phyloP scores from a whole-genome alignment of 2,329 filamentous ascomycete species.

The Aspergillus sp. region DNA sequence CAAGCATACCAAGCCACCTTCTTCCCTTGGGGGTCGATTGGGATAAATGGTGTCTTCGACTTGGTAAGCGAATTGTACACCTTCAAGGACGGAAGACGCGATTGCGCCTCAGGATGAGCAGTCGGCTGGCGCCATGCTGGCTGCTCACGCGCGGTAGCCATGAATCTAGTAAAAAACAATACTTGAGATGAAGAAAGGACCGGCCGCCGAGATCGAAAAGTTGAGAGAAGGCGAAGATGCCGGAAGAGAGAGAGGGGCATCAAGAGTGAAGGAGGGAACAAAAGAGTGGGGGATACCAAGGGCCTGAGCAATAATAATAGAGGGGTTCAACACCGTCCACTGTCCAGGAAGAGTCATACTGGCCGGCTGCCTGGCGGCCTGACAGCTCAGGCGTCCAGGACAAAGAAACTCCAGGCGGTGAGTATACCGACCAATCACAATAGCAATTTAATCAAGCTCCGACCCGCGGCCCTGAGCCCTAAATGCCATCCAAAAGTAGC shows the following conservation, averaged over 20 bases:
- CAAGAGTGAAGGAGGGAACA: slow-evolving; percentile 17
- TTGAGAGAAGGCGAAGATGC: slow-evolving; percentile 14
- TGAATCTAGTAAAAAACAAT: slow-evolving; percentile 23
- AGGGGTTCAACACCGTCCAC: slow-evolving; percentile 7
- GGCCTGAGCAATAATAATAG: slow-evolving; percentile 13
- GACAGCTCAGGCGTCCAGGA: not conserved
- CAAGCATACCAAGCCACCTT: slow-evolving; percentile 86
- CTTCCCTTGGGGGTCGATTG: slow-evolving; percentile 64
- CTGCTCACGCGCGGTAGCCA: slow-evolving; percentile 41
- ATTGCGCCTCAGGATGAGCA: slow-evolving; percentile 29
- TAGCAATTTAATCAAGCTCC: not conserved
- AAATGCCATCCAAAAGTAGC: not conserved
- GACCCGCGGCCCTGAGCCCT: slow-evolving; percentile 14
- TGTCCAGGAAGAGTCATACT: not conserved
- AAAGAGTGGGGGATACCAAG: slow-evolving; percentile 14
- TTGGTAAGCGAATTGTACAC: slow-evolving; percentile 80
- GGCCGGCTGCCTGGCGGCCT: slow-evolving; percentile 6
- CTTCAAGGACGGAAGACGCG: slow-evolving; percentile 58
- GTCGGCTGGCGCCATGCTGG: slow-evolving; percentile 46
- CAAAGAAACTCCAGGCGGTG: not conserved
- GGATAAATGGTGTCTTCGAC: slow-evolving; percentile 71
- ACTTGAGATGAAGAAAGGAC: slow-evolving; percentile 9
- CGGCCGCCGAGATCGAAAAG: slow-evolving; percentile 7
- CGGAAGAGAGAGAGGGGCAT: slow-evolving; percentile 25
- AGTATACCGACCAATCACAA: slow-evolving; percentile 5